phyloP scores from a whole-genome alignment of 1,139 yeast genomes.

The Candida albicans region DNA sequence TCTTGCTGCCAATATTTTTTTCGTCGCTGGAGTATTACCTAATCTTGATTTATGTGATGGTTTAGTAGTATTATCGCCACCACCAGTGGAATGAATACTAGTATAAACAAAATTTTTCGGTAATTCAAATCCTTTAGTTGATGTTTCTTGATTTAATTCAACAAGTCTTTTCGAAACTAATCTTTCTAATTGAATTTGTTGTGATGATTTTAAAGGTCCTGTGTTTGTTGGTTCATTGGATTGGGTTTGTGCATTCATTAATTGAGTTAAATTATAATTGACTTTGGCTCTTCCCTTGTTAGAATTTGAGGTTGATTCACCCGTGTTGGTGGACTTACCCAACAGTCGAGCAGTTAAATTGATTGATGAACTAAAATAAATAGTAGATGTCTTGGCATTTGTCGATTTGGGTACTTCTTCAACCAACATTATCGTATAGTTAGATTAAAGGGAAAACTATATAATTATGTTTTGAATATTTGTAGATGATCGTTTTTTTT shows the following conservation, averaged over 20 bases:
- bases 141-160: conserved; percentile 37
- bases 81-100: conserved; percentile 26
- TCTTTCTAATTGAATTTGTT: conserved; percentile 45
- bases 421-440: conserved; percentile 44
- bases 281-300: conserved; percentile 39
- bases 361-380: conserved; percentile 47
- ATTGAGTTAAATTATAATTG: conserved; percentile 45
- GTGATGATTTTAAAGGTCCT: conserved; percentile 45
- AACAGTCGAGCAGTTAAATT: conserved; percentile 44
- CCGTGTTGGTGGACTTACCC: conserved; percentile 12
- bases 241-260: conserved; percentile 48
- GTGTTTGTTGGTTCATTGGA: conserved; percentile 19
- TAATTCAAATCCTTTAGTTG: conserved; percentile 35
- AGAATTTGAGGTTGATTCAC: conserved; percentile 15
- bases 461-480: neutral
- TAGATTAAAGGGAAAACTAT: neutral
- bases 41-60: conserved; percentile 29
- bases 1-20: conserved; percentile 44
- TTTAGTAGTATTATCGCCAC: conserved; percentile 12
- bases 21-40: conserved; percentile 49
- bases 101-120: conserved; percentile 45
- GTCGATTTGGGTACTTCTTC: conserved; percentile 46
- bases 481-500: neutral
- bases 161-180: conserved; percentile 37
- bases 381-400: conserved; percentile 35